Evolutionary conservation across 306 rosid species (phyloP).

Genomic region (Elaeagnus macrophylla): DNA sequence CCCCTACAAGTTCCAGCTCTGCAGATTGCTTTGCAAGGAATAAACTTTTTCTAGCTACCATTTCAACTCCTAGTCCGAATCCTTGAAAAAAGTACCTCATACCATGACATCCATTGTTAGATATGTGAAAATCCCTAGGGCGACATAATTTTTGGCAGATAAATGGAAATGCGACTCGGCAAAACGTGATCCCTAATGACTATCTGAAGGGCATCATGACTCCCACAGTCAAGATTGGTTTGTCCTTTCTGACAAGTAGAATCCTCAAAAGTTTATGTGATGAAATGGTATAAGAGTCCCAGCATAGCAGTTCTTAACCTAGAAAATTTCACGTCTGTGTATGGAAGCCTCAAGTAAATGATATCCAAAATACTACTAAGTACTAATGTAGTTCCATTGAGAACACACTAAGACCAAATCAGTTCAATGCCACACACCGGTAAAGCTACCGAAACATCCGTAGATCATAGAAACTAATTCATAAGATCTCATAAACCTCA

Average conservation of each 20-base stretch:
- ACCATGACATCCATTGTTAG: slow-evolving; percentile 1
- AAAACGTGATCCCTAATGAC: no score
- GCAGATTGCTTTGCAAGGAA: slow-evolving; percentile 25
- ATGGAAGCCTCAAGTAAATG: slow-evolving; percentile 3
- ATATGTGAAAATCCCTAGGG: background rate
- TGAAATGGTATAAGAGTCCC: slow-evolving; percentile 9
- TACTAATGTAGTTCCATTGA: slow-evolving; percentile 10
- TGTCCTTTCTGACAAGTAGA: no score
- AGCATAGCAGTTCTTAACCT: background rate
- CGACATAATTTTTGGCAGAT: no score
- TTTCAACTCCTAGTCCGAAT: background rate
- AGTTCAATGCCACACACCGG: slow-evolving; percentile 10
- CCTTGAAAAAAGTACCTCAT: background rate
- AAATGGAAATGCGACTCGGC: no score
- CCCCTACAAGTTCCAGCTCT: slow-evolving; percentile 6
- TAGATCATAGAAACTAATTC: slow-evolving; percentile 14
- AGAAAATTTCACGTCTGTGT: background rate
- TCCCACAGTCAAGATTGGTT: no score
- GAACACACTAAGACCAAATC: slow-evolving; percentile 3
- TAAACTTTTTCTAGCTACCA: slow-evolving; percentile 16
- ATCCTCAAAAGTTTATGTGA: no score
- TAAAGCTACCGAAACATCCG: slow-evolving; percentile 5
- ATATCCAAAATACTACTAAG: slow-evolving; percentile 7
- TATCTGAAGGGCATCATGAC: no score
- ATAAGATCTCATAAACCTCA: background rate